Evolutionary conservation across 2,329 filamentous ascomycete species (phyloP), one percentile per base, ranked within the genome.

Genomic region (Cladosporium sp.): DNA sequence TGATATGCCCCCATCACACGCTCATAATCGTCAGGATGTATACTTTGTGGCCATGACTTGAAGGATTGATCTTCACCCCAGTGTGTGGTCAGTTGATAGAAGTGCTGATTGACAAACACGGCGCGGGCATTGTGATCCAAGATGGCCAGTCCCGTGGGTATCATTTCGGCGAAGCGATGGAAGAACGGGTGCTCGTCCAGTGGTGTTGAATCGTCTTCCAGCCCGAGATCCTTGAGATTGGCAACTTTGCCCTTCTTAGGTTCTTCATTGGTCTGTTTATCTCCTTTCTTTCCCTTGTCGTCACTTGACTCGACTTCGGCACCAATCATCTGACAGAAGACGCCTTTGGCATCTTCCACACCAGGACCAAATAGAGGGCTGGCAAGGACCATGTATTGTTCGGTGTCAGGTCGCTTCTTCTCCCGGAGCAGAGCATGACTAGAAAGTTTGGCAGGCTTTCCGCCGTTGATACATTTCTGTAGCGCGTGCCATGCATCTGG

Each of bases 61-160:
- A 82, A 82, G 1, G 76, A 74, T 31, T 79, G 76, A n/a, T 74
- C 70, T 0, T 74, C 72, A 23, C 74, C 72, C 40, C 75, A 74
- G 65, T 80, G 79, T 0, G 79, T 81, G 0, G 80, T 82, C n/a
- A 82, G 72, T 26, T 77, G 73, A 69, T 80, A 81, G 68, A 82
- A 82, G 57, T 77, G 75, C 61, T 81, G 77, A 60, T 82, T 82
- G 14, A 82, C 80, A 60, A 81, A 82, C 10, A 82, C 72, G 10
- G 80, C 78, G 44, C 80, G 78, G 1, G 80, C 79, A 21, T 79
- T 74, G 56, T 77, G 77, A 66, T 82, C 78, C 6, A 82, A 73
- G 37, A 82, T 81, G 2, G 80, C 80, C 12, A 82, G 72, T 1
- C 80, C 80, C 26, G 78, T 80, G 3, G 80, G 80, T 0, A 82